Evolutionary conservation across 345 rosid species (phyloP), one percentile per base, ranked within the genome.

Genomic region (Durio zibethinus): DNA sequence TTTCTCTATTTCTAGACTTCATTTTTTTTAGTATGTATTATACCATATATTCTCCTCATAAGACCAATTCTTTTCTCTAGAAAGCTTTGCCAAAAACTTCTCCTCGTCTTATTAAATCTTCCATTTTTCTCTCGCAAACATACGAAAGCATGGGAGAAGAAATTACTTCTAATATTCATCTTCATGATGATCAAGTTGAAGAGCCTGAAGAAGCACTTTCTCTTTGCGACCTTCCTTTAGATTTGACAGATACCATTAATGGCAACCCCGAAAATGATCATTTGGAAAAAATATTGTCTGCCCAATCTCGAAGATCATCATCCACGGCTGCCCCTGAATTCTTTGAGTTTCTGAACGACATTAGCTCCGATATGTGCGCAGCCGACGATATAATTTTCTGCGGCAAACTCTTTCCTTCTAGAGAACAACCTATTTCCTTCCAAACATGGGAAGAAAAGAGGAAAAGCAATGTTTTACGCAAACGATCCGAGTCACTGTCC

Each of bases 361-460:
- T 84, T 12, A 80, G 80, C 67, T 79, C 84, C 35, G 87, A 86
- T 38, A 88, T 89, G 87, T 82, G 89, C 36, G 87, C 97, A 0
- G 94, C 97, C n/a, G 96, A 93, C 69, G 93, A 91, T 66, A 85
- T 91, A 59, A 86, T 93, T 77, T 83, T 87, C 73, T 80, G 84
- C 70, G 97, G 97, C 12, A 90, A 88, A 74, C 90, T 93, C 80
- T 78, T 93, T 42, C 88, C 96, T 4, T 82, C 87, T 68, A 84
- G 77, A 10, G 64, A 81, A 48, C 83, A 67, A 65, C 42, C 79
- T 1, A 43, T 72, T 57, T 65, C 73, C 53, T 54, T 83, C 40
- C 73, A 27, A 52, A 43, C 68, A 16, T 76, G 56, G 40, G 25
- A 29, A 70, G n/a, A 78, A 2, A 48, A 64, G 29, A 47, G 66